Conservation (phyloP, 2,329 filamentous ascomycete species). For the Fusarium guadeloupense region DNA sequence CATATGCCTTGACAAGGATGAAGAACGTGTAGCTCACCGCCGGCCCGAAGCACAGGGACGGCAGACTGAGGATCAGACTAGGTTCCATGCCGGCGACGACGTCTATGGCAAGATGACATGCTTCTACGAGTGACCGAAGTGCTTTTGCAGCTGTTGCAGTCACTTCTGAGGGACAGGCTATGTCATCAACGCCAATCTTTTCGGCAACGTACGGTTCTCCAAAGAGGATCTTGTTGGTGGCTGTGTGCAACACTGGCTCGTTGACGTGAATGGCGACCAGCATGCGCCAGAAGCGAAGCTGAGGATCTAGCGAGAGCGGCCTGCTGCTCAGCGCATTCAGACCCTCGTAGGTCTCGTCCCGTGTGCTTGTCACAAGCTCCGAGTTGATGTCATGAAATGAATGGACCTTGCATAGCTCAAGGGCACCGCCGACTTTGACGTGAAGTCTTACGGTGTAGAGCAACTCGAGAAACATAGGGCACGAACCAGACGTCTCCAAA, state of each 20-base stretch:
- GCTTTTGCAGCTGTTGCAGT: constrained; percentile 2
- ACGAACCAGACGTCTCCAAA: not conserved
- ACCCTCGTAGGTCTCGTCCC: not conserved
- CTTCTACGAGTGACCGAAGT: constrained; percentile 15
- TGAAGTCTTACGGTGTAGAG: constrained; percentile 12
- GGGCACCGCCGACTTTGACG: not conserved
- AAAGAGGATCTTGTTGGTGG: constrained; percentile 25
- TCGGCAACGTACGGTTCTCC: constrained; percentile 16
- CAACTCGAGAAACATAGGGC: constrained; percentile 18
- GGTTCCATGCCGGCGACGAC: constrained; percentile 14
- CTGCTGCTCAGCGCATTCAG: constrained; percentile 10
- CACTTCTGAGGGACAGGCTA: constrained; percentile 6
- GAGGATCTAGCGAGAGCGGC: constrained; percentile 3
- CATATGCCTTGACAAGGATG: constrained; percentile 27
- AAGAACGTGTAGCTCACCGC: constrained; percentile 27
- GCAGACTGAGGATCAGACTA: constrained; percentile 9
- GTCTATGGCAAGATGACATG: constrained; percentile 21
- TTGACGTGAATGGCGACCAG: constrained; percentile 11
- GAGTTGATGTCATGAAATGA: constrained; percentile 6
- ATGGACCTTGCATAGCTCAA: constrained; percentile 10
- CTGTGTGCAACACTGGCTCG: constrained; percentile 18
- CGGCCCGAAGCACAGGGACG: constrained; percentile 25
- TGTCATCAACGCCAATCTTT: constrained; percentile 23
- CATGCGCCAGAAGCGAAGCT: constrained; percentile 25
- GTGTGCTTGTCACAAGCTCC: not conserved